A percentile compares a stretch with the other conserved stretches of the same genome.
These are phyloP conservation scores for Talaromyces borbonicus DNA, from an alignment of 495 filamentous ascomycete species.

Conservation along the genomic window DNA sequence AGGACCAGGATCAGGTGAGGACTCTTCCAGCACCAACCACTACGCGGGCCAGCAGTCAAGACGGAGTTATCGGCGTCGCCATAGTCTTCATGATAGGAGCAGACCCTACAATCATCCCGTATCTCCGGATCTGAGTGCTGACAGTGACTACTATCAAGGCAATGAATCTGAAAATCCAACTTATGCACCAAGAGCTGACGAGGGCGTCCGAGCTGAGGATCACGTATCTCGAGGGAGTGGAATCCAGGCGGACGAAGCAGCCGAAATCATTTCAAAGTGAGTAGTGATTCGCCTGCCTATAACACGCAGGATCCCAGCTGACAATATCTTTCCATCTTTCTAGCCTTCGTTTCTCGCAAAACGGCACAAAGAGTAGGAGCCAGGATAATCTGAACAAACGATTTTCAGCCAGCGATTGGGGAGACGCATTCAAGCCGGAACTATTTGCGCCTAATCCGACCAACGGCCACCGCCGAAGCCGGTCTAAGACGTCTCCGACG, in stretches of 20 bases:
- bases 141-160: constrained; percentile 21
- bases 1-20: constrained; percentile 26
- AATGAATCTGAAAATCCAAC: constrained; percentile 29
- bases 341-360: constrained; percentile 7
- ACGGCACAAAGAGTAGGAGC: constrained; percentile 40
- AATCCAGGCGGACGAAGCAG: not conserved
- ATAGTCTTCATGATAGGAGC: constrained; percentile 3
- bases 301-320: not conserved
- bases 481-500: constrained; percentile 23
- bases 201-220: not conserved
- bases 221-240: not conserved
- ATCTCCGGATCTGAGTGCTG: constrained; percentile 16
- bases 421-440: constrained; percentile 42
- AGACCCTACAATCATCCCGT: constrained; percentile 10
- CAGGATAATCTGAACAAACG: constrained; percentile 70
- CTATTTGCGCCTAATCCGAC: constrained; percentile 36
- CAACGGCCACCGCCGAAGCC: constrained; percentile 23
- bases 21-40: constrained; percentile 8
- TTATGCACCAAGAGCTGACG: constrained; percentile 3
- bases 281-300: too few species aligned
- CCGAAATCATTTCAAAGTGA: constrained; percentile 8
- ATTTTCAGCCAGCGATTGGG: constrained; percentile 53
- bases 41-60: constrained; percentile 4
- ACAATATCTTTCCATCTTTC: not conserved
- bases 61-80: constrained; percentile 3